Percentiles rank a stretch among this genome's conserved stretches.
Evolutionary conservation across 805 yeast species (phyloP).

Genomic region (Huiozyma naganishii): DNA sequence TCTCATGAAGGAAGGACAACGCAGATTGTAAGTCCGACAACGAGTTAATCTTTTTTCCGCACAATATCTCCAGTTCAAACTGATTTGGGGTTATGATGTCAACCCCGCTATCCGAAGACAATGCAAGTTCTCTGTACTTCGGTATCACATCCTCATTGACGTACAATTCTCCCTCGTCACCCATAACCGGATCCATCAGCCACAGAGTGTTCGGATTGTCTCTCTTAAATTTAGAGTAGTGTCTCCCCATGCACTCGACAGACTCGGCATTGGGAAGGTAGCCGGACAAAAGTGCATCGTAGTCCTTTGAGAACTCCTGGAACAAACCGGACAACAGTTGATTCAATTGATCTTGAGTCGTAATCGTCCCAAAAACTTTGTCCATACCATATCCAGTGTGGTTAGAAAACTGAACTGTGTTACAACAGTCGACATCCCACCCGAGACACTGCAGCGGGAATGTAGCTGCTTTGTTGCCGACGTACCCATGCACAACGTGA

Average conservation of each 20-base stretch:
- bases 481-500: slow-evolving; percentile 93
- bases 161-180: slow-evolving; percentile 63
- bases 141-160: slow-evolving; percentile 54
- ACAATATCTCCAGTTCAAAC: slow-evolving; percentile 70
- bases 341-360: slow-evolving; percentile 32
- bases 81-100: slow-evolving; percentile 85
- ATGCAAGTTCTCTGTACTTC: slow-evolving; percentile 33
- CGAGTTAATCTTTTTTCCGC: slow-evolving; percentile 38
- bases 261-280: slow-evolving; percentile 52
- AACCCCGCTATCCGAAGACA: slow-evolving; percentile 38
- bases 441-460: slow-evolving; percentile 79
- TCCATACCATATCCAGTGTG: slow-evolving; percentile 69
- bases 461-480: slow-evolving; percentile 84
- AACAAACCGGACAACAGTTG: slow-evolving; percentile 33
- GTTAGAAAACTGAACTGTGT: slow-evolving; percentile 81
- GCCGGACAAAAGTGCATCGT: slow-evolving; percentile 54
- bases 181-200: slow-evolving; percentile 72
- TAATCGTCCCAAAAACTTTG: slow-evolving; percentile 33
- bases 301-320: slow-evolving; percentile 24
- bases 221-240: slow-evolving; percentile 30
- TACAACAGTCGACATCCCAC: slow-evolving; percentile 87
- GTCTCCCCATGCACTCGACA: slow-evolving; percentile 33
- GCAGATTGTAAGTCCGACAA: slow-evolving; percentile 35
- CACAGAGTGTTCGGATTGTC: slow-evolving; percentile 33
- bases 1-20: slow-evolving; percentile 35